Evolutionary conservation across 129 eudicot genomes (phyloP).

Genomic region (Oenanthe sinensis): DNA sequence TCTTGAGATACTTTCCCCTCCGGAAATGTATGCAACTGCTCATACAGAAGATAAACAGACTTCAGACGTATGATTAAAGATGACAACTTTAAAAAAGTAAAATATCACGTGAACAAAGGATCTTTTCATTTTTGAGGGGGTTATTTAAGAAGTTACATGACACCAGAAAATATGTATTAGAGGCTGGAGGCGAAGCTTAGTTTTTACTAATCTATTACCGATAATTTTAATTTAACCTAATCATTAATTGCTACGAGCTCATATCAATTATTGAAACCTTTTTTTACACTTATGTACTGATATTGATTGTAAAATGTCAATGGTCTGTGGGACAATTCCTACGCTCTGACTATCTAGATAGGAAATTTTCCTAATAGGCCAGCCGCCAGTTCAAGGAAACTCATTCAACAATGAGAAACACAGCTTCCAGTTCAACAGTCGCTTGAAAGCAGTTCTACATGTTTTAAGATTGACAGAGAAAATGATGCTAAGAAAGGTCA

Average conservation of each 20-base stretch:
- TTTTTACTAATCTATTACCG: background rate
- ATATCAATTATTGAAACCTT: background rate
- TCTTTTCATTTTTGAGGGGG: background rate
- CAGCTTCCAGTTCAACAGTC: background rate
- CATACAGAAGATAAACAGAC: slow-evolving; percentile 7
- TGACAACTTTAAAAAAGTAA: background rate
- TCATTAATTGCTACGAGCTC: background rate
- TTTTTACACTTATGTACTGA: background rate
- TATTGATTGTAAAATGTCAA: background rate
- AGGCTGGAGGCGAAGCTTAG: background rate
- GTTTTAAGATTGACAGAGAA: background rate
- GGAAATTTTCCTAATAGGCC: background rate
- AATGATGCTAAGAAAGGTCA: background rate
- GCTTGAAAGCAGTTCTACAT: background rate
- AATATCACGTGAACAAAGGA: background rate
- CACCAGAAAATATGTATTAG: background rate
- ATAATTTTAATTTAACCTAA: background rate
- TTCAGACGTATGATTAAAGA: background rate
- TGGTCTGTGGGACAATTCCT: background rate
- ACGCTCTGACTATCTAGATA: background rate
- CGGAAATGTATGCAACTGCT: slow-evolving; percentile 90
- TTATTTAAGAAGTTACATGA: background rate
- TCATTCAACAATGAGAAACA: too few species aligned
- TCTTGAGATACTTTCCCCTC: slow-evolving; percentile 86
- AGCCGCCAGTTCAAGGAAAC: background rate